A percentile compares a stretch with the other conserved stretches of the same genome.
These are phyloP conservation scores for Chalciporus sp. DNA, from an alignment of 1,284 basidiomycete genomes.

Conservation along the genomic window DNA sequence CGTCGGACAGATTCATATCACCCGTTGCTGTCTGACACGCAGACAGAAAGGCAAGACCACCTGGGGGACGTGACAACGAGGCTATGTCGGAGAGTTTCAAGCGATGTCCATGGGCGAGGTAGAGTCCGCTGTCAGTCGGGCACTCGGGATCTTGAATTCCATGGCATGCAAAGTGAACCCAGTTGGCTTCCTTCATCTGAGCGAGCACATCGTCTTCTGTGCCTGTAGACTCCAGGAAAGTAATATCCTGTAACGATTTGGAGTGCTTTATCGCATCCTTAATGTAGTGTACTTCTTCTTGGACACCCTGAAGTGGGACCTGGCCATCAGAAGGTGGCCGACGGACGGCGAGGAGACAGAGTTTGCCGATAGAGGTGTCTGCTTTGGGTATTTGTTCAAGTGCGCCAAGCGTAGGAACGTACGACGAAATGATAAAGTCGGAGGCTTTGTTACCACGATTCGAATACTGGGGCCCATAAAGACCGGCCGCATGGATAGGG, in stretches of 20 bases:
- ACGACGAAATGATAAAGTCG: not conserved
- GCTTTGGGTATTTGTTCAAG: too few species aligned
- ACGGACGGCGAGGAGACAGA: constrained; percentile 8
- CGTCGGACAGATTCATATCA: constrained; percentile 1
- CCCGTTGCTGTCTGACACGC: constrained; percentile 5
- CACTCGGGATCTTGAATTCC: constrained; percentile 8
- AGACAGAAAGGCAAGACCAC: constrained; percentile 3
- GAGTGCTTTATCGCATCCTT: not conserved
- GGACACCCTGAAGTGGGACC: constrained; percentile 5
- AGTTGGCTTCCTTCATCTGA: constrained; percentile 7
- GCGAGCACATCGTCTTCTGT: constrained; percentile 13
- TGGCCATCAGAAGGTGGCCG: constrained; percentile 15
- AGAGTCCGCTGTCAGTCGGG: constrained; percentile 9
- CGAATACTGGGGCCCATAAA: not conserved
- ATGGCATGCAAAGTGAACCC: constrained; percentile 17
- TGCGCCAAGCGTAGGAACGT: not conserved
- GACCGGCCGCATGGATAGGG: not conserved
- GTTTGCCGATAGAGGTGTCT: not conserved
- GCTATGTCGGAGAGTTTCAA: constrained; percentile 14
- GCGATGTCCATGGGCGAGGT: constrained; percentile 6
- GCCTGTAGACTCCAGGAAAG: constrained; percentile 7
- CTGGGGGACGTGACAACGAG: constrained; percentile 4
- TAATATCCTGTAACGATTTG: not conserved
- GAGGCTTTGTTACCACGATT: not conserved
- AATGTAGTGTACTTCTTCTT: constrained; percentile 7